Evolutionary conservation across 306 rosid species (phyloP).

Genomic region (Sechiopsis laciniata): DNA sequence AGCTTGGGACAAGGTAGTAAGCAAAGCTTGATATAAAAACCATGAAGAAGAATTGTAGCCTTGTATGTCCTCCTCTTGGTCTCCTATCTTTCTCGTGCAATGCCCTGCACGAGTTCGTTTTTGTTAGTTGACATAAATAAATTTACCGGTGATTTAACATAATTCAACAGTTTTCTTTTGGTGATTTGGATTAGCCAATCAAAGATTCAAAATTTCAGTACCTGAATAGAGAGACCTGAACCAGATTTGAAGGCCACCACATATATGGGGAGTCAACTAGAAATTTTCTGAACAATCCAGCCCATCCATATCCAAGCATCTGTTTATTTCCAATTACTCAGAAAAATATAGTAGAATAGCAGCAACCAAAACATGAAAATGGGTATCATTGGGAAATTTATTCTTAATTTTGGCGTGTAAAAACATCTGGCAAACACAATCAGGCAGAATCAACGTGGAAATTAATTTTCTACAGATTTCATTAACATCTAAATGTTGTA

Average conservation of each 20-base stretch:
- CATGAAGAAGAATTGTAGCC: slow-evolving; percentile 72
- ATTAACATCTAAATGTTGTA: too few relatives aligned
- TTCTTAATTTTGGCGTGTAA: background rate
- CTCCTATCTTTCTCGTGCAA: slow-evolving; percentile 72
- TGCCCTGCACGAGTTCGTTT: slow-evolving; percentile 44
- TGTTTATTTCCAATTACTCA: slow-evolving; percentile 24
- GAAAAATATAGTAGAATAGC: background rate
- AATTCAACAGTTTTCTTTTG: background rate
- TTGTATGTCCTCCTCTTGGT: slow-evolving; percentile 53
- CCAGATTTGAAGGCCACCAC: slow-evolving; percentile 96
- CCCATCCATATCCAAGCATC: slow-evolving; percentile 99
- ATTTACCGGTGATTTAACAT: too few relatives aligned
- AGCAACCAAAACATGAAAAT: background rate
- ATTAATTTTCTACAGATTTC: too few relatives aligned
- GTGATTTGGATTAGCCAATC: background rate
- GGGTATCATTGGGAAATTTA: background rate
- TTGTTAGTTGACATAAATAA: too few relatives aligned
- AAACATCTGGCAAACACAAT: background rate
- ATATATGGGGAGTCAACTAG: slow-evolving; percentile 90
- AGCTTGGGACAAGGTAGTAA: slow-evolving; percentile 67
- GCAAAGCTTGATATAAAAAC: slow-evolving; percentile 56
- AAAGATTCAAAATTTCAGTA: slow-evolving; percentile 20
- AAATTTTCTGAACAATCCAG: slow-evolving; percentile 68
- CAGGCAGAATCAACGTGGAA: too few relatives aligned
- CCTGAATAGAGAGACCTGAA: slow-evolving; percentile 84